These are phyloP conservation scores for Aspergillus hancockii DNA, from an alignment of 495 filamentous ascomycete genomes.

Conservation along the genomic window DNA sequence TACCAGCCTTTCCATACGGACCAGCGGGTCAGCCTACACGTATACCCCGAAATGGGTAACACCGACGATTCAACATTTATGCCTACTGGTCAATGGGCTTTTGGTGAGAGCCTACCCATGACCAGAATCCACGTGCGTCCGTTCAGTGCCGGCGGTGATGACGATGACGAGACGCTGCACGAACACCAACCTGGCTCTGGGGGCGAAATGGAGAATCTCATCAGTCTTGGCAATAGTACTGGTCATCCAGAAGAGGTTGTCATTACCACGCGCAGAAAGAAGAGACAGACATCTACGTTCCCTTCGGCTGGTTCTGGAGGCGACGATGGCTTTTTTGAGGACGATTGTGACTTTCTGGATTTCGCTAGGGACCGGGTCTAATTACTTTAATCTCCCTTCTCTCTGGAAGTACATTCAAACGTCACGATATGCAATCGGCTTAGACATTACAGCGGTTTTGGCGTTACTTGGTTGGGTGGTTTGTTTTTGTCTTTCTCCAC, in stretches of 20 bases:
- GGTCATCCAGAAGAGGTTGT: slow-evolving; percentile 76
- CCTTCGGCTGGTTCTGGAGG: slow-evolving; percentile 42
- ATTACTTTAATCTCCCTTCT: slow-evolving; percentile 23
- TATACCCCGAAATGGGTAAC: slow-evolving; percentile 45
- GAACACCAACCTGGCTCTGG: slow-evolving; percentile 38
- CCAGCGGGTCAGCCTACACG: slow-evolving; percentile 68
- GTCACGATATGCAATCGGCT: slow-evolving; percentile 13
- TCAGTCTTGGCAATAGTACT: slow-evolving; percentile 56
- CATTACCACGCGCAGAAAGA: slow-evolving; percentile 72
- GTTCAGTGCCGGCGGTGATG: slow-evolving; percentile 49
- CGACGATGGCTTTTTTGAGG: slow-evolving; percentile 89
- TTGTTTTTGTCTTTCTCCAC: neutral
- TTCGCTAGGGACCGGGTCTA: slow-evolving; percentile 84
- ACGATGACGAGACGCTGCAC: slow-evolving; percentile 48
- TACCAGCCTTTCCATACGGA: slow-evolving; percentile 93
- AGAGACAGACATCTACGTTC: slow-evolving; percentile 42
- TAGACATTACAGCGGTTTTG: slow-evolving; percentile 27
- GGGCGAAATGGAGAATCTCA: slow-evolving; percentile 53
- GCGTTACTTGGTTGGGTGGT: slow-evolving; percentile 16
- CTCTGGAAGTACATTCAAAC: slow-evolving; percentile 12
- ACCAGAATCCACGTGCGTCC: slow-evolving; percentile 63
- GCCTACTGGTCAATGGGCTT: slow-evolving; percentile 61
- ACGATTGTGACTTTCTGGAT: slow-evolving; percentile 90
- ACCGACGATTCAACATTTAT: slow-evolving; percentile 21
- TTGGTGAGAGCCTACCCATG: slow-evolving; percentile 63